phyloP scores from a whole-genome alignment of 2,329 filamentous ascomycete genomes.

The Myrmaecium sp. region DNA sequence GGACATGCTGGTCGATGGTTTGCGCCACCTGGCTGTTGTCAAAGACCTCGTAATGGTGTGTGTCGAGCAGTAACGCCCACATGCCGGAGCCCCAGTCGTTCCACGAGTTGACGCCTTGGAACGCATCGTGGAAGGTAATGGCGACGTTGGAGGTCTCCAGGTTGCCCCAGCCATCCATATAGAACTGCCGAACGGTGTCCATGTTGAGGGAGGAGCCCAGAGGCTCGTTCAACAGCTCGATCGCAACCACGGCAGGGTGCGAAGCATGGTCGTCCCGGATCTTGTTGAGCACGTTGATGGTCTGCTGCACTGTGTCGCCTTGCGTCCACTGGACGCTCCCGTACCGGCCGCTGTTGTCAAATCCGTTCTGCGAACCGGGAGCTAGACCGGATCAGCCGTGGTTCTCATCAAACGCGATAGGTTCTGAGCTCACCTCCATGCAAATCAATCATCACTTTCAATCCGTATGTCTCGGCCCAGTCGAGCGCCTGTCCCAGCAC shows the following conservation, averaged over 20 bases:
- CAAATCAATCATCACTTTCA: slow-evolving; percentile 43
- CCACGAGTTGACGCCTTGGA: slow-evolving; percentile 36
- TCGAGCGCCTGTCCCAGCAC: slow-evolving; percentile 40
- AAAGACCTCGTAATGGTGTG: slow-evolving; percentile 55
- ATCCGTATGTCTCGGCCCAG: slow-evolving; percentile 34
- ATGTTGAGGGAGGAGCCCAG: slow-evolving; percentile 29
- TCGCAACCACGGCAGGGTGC: slow-evolving; percentile 41
- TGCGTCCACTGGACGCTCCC: slow-evolving; percentile 35
- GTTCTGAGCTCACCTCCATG: slow-evolving; percentile 42
- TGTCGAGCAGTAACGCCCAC: slow-evolving; percentile 43
- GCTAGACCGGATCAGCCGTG: slow-evolving; percentile 27
- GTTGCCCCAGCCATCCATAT: slow-evolving; percentile 36
- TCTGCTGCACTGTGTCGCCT: slow-evolving; percentile 31
- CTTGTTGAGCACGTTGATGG: slow-evolving; percentile 37
- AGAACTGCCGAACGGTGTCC: slow-evolving; percentile 33
- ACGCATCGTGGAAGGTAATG: slow-evolving; percentile 44
- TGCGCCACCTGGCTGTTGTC: slow-evolving; percentile 32
- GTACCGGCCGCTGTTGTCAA: slow-evolving; percentile 47
- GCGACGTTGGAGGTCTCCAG: slow-evolving; percentile 34
- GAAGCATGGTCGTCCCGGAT: slow-evolving; percentile 45
- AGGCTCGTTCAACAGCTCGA: slow-evolving; percentile 42
- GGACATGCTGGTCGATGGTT: slow-evolving; percentile 35
- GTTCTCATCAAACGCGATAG: slow-evolving; percentile 41
- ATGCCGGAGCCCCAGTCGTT: slow-evolving; percentile 42
- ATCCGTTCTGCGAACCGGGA: slow-evolving; percentile 39